Base-by-base conservation (phyloP, 2,329 filamentous ascomycete genomes). In the Paraphaeosphaeria sporulosa region DNA sequence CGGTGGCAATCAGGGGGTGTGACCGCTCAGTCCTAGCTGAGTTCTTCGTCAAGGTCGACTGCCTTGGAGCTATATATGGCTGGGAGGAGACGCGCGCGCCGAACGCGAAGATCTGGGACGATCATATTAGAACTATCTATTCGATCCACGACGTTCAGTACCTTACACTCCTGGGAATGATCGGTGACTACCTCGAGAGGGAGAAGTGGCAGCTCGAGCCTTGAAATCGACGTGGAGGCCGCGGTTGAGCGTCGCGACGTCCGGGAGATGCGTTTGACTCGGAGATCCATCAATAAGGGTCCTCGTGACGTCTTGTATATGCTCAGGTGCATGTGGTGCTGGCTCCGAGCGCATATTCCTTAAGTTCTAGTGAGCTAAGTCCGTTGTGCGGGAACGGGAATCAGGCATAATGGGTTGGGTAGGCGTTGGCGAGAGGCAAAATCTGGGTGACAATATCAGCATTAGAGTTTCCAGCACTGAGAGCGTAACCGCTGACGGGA, bases 1-100 rank as follows among this genome's bases (percentile, higher is more conserved):
- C 25, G 15, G 12, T 9, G 1, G 36, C 4, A 3, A 42, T 52
- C 13, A 52, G 19, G 49, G 19, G 30, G 34, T n/a, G 19, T 19
- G 17, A 19, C 21, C 15, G 15, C 36, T 1, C 36, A n/a, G 34
- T 3, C 2, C 34, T 52, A 5, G 23, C 6, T 34, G 34, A 40
- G 3, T 52, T 52, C 49, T 52, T 42, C 13, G 21, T 42, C 21
- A 52, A 52, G 12, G 32, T 42, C 49, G 49, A 52, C 34, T 27
- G 34, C 36, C 21, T 52, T 13, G 23, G 15, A n/a, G 17, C 44
- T 17, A 19, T 40, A 5, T n/a, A 7, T 17, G 15, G 17, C 17
- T 40, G 4, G 38, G 17, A n/a, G 15, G 38, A 40, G 17, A n/a
- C 6, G 38, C 7, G n/a, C 3, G 9, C n/a, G 38, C 38, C 30